phyloP scores from a whole-genome alignment of 495 filamentous ascomycete species.

The Penicillium crystallinum region DNA sequence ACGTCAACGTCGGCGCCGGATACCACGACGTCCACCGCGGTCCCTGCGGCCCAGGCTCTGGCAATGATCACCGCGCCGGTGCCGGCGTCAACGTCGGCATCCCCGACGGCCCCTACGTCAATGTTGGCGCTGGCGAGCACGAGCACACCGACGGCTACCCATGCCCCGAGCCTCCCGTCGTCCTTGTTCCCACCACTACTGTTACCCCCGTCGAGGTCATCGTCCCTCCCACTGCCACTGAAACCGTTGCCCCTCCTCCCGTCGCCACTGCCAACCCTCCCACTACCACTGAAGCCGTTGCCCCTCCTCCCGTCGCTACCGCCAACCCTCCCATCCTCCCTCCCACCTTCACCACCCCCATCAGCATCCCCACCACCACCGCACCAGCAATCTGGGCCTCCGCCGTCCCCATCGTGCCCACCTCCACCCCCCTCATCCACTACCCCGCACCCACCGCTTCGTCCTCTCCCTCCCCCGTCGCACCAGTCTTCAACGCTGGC shows the following conservation, averaged over 20 bases:
- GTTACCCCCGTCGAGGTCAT: conserved; percentile 6
- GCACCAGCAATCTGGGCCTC: conserved; percentile 12
- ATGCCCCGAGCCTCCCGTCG: conserved; percentile 17
- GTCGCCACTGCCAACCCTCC: background rate
- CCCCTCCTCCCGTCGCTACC: background rate
- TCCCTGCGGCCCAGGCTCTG: conserved; percentile 17
- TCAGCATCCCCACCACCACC: conserved; percentile 14
- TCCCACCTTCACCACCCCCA: conserved; percentile 20
- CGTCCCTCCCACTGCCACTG: background rate
- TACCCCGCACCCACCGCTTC: conserved; percentile 16
- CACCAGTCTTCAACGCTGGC: conserved; percentile 20
- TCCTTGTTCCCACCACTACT: background rate
- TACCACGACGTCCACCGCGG: conserved; percentile 13
- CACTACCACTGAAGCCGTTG: background rate
- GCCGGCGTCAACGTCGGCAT: conserved; percentile 23
- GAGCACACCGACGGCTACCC: conserved; percentile 17
- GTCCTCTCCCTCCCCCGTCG: conserved; percentile 2
- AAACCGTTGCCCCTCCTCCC: background rate
- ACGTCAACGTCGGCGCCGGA: conserved; percentile 17
- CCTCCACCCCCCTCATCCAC: conserved; percentile 21
- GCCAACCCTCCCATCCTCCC: conserved; percentile 4
- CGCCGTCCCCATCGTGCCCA: conserved; percentile 1
- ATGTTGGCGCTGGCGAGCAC: conserved; percentile 18
- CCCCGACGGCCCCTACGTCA: conserved; percentile 27
- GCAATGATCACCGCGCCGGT: conserved; percentile 17